Conservation (phyloP, 2,329 filamentous ascomycete species). For the Trichoderma citrinoviride region DNA sequence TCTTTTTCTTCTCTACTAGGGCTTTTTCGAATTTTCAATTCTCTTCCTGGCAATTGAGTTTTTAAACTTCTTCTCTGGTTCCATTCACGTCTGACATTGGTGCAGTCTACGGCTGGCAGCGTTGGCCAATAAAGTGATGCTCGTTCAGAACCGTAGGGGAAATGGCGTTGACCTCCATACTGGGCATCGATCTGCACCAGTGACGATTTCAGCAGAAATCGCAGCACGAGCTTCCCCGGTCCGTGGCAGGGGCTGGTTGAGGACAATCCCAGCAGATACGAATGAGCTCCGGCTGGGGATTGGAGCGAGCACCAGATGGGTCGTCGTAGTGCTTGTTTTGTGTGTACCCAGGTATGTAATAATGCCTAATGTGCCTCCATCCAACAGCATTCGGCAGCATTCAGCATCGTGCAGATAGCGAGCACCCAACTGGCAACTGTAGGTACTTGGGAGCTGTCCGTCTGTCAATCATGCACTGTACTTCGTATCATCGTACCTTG, state of each 20-base stretch:
- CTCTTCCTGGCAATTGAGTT: background rate
- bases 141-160: background rate
- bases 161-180: background rate
- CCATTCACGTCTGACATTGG: background rate
- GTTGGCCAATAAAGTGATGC: background rate
- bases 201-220: conserved; percentile 16
- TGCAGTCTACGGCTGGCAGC: background rate
- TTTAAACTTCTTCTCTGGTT: background rate
- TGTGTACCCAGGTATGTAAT: too few species aligned
- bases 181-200: conserved; percentile 16
- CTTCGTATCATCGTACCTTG: background rate
- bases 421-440: background rate
- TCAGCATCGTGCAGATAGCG: background rate
- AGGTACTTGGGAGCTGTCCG: too few species aligned
- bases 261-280: background rate
- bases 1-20: background rate
- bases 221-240: conserved; percentile 14
- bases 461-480: too few species aligned
- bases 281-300: background rate
- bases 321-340: background rate
- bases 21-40: background rate
- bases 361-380: background rate
- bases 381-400: background rate
- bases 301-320: background rate
- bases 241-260: conserved; percentile 5